A percentile compares a stretch with the other conserved stretches of the same genome.
Evolutionary conservation across 805 yeast species (phyloP).

Genomic region (Myxozyma sirexii): DNA sequence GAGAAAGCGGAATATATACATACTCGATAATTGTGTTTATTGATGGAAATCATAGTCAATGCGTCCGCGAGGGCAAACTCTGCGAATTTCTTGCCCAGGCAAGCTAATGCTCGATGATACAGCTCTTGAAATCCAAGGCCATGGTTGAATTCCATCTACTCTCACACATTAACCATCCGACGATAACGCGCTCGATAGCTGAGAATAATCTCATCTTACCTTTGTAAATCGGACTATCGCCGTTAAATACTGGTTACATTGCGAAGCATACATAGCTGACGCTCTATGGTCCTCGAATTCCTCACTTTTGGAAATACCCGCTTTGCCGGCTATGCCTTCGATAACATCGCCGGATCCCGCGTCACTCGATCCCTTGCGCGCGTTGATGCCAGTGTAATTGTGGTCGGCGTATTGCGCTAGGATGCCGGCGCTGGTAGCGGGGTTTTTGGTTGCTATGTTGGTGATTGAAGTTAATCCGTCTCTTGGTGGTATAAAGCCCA

Average conservation of each 20-base stretch:
- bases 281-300: conserved; percentile 20
- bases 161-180: too few species aligned
- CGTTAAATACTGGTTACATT: conserved; percentile 23
- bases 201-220: not conserved
- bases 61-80: conserved; percentile 24
- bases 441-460: not conserved
- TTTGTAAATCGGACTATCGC: conserved; percentile 23
- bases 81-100: conserved; percentile 16
- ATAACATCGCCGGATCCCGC: not conserved
- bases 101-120: conserved; percentile 20
- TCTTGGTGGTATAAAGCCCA: not conserved
- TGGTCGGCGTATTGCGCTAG: conserved; percentile 12
- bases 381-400: not conserved
- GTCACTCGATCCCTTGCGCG: not conserved
- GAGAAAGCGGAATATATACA: not conserved
- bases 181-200: too few species aligned
- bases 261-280: conserved; percentile 23
- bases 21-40: conserved; percentile 15
- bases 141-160: conserved; percentile 22
- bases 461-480: not conserved
- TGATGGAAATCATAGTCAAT: conserved; percentile 12
- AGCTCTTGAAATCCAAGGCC: conserved; percentile 21
- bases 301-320: not conserved
- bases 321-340: not conserved
- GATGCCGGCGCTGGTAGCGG: conserved; percentile 11